Evolutionary conservation across 2,329 filamentous ascomycete genomes (phyloP).

Genomic region (Plectosphaerella plurivora): DNA sequence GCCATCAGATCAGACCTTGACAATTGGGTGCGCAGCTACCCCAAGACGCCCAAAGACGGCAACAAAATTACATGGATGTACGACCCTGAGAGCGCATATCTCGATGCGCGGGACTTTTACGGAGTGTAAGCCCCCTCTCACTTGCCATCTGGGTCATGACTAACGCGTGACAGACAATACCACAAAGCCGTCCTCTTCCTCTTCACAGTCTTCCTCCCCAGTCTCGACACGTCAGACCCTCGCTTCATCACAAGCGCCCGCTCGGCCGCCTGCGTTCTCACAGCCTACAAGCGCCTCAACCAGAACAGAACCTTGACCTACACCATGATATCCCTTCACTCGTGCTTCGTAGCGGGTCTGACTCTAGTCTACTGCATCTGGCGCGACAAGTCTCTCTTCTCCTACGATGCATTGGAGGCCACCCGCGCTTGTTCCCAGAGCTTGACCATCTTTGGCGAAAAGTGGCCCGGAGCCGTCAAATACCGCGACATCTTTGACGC

Average conservation of each 20-base stretch:
- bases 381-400: constrained; percentile 16
- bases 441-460: constrained; percentile 23
- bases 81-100: constrained; percentile 17
- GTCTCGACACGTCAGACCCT: constrained; percentile 13
- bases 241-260: constrained; percentile 14
- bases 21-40: constrained; percentile 13
- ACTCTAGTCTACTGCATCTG: constrained; percentile 23
- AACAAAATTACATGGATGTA: constrained; percentile 19
- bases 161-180: constrained; percentile 10
- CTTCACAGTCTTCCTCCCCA: constrained; percentile 18
- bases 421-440: constrained; percentile 19
- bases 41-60: constrained; percentile 15
- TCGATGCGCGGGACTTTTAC: constrained; percentile 20
- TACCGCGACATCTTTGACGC: constrained; percentile 23
- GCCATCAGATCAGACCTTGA: constrained; percentile 14
- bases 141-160: neutral
- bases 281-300: constrained; percentile 22
- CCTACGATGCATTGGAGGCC: constrained; percentile 18
- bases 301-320: constrained; percentile 22
- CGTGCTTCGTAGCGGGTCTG: constrained; percentile 22
- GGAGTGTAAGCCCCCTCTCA: constrained; percentile 10
- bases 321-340: constrained; percentile 23
- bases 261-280: constrained; percentile 18
- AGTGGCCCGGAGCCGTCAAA: constrained; percentile 20
- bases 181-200: constrained; percentile 18